phyloP scores from a whole-genome alignment of 345 rosid genomes.

The Lenwebbia sp. region DNA sequence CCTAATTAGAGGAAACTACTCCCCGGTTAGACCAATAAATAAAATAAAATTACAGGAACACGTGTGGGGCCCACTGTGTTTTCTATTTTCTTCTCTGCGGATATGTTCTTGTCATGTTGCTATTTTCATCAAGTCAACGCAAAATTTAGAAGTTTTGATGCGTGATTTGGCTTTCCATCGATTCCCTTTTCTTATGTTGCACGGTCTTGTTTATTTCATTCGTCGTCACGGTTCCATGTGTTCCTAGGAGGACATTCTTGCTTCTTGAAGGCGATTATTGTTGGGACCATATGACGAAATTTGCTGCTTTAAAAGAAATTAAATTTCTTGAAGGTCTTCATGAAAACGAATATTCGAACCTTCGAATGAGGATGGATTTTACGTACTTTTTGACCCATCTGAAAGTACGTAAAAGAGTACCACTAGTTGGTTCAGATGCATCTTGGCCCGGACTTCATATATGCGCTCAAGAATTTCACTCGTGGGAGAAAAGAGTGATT shows the following conservation, averaged over 20 bases:
- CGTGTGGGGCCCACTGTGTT: background rate
- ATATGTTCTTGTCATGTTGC: background rate
- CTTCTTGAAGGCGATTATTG: background rate
- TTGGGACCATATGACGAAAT: background rate
- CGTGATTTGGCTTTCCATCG: background rate
- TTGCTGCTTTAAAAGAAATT: background rate
- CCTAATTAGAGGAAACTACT: background rate
- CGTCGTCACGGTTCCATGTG: background rate
- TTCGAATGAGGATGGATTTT: background rate
- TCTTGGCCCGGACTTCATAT: background rate
- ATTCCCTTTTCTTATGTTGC: no score
- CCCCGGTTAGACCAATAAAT: no score
- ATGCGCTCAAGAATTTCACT: background rate
- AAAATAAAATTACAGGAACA: no score
- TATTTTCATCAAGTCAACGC: background rate
- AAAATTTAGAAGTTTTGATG: no score
- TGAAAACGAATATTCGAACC: background rate
- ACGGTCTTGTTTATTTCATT: background rate
- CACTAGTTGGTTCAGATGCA: background rate
- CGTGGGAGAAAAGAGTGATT: background rate
- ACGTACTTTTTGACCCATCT: background rate
- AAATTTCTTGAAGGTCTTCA: background rate
- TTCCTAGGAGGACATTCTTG: background rate
- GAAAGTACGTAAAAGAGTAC: no score
- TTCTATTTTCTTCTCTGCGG: fast-evolving